These are phyloP conservation scores for Gamarada debralockiae DNA, from an alignment of 495 filamentous ascomycete genomes.

Conservation along the genomic window DNA sequence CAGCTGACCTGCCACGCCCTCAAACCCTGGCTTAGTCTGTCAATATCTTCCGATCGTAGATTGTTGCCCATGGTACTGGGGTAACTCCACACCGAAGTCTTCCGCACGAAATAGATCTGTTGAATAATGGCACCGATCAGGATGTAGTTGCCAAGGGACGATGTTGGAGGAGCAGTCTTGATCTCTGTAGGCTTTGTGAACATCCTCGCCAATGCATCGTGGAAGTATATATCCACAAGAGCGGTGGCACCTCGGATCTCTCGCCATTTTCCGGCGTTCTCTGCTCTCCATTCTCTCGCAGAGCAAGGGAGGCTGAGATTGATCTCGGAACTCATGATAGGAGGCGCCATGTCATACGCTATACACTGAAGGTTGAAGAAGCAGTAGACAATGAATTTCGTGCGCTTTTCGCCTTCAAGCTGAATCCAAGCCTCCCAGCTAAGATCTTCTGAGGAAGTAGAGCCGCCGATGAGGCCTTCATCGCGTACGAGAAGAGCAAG, in stretches of 20 bases:
- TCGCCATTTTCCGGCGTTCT: conserved; percentile 47
- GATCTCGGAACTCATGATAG: conserved; percentile 60
- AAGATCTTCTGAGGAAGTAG: conserved; percentile 28
- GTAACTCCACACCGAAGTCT: conserved; percentile 44
- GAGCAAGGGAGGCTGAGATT: conserved; percentile 56
- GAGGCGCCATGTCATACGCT: conserved; percentile 52
- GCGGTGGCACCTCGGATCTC: conserved; percentile 39
- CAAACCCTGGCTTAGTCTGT: conserved; percentile 54
- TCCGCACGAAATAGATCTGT: conserved; percentile 63
- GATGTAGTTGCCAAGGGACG: conserved; percentile 62
- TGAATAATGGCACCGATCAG: conserved; percentile 67
- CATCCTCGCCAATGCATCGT: conserved; percentile 43
- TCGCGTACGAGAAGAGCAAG: conserved; percentile 51
- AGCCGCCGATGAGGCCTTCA: conserved; percentile 42
- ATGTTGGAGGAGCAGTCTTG: conserved; percentile 46
- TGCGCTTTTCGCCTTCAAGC: conserved; percentile 47
- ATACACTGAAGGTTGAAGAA: conserved; percentile 59
- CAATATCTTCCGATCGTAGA: conserved; percentile 49
- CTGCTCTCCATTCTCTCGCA: conserved; percentile 48
- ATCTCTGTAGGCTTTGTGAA: conserved; percentile 40
- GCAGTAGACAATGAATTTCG: conserved; percentile 53
- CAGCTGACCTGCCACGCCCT: conserved; percentile 61
- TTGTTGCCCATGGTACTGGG: conserved; percentile 42
- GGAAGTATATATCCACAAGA: conserved; percentile 44
- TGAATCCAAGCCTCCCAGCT: conserved; percentile 57